These are phyloP conservation scores for Phylloporus arenicola DNA, from an alignment of 768 basidiomycete genomes.

Conservation along the genomic window DNA sequence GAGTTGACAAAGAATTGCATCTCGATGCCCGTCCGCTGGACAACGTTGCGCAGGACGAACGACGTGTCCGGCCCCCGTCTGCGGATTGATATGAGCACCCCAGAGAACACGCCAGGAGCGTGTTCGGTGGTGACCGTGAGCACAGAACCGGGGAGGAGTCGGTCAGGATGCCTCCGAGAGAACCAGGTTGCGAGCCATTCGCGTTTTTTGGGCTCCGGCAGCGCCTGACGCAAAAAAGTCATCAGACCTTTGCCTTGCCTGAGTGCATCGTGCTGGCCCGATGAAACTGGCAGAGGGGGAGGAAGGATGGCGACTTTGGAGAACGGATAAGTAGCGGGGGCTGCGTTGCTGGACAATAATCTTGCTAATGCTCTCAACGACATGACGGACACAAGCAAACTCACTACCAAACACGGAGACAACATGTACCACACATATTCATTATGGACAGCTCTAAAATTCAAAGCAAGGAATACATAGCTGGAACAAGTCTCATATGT, in stretches of 20 bases:
- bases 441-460: slow-evolving; percentile 30
- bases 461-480: slow-evolving; percentile 26
- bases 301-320: slow-evolving; percentile 61
- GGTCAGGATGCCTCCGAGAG: slow-evolving; percentile 58
- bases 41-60: slow-evolving; percentile 85
- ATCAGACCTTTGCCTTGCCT: slow-evolving; percentile 73
- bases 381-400: slow-evolving; percentile 6
- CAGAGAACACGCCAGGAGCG: slow-evolving; percentile 80
- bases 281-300: slow-evolving; percentile 37
- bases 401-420: slow-evolving; percentile 14
- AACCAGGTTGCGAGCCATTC: slow-evolving; percentile 66
- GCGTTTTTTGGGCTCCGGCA: slow-evolving; percentile 65
- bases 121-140: slow-evolving; percentile 72
- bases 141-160: slow-evolving; percentile 81
- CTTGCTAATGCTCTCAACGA: slow-evolving; percentile 12
- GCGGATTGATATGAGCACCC: slow-evolving; percentile 79
- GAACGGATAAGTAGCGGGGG: slow-evolving; percentile 52
- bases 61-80: slow-evolving; percentile 82
- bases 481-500: slow-evolving; percentile 17
- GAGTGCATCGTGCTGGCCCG: slow-evolving; percentile 39
- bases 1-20: slow-evolving; percentile 85
- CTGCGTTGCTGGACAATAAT: slow-evolving; percentile 20
- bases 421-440: background rate
- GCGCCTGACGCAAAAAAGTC: slow-evolving; percentile 60
- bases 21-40: slow-evolving; percentile 89